Conservation (phyloP, 306 rosid species). For the Betula pendula region DNA sequence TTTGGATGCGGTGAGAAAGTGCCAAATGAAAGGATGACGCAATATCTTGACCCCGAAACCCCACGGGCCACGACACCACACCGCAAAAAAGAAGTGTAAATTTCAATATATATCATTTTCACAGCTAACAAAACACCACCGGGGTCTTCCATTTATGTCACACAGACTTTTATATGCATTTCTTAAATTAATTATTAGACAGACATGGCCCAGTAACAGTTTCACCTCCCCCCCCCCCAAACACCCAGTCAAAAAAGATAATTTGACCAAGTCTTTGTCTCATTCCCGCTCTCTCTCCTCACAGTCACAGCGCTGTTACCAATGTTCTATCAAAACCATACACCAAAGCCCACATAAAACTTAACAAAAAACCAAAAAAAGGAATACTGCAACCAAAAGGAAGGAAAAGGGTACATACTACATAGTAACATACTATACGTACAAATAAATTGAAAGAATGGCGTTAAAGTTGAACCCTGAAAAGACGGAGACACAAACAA, state of each 20-base stretch:
- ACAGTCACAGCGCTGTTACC: background rate
- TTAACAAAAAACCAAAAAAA: too few species aligned
- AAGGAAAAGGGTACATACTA: too few species aligned
- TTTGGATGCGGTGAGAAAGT: constrained; percentile 5
- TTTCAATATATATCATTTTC: background rate
- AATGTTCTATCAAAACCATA: background rate
- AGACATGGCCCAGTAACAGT: background rate
- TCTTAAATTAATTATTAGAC: background rate
- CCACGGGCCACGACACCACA: background rate
- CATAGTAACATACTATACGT: too few species aligned
- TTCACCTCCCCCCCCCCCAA: background rate
- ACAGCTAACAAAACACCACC: background rate
- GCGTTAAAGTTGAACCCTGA: too few species aligned
- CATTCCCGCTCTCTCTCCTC: background rate
- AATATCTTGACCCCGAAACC: background rate
- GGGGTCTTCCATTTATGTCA: background rate
- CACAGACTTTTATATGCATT: background rate
- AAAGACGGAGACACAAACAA: too few species aligned
- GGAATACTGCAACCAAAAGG: too few species aligned
- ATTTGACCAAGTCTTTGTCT: constrained; percentile 29
- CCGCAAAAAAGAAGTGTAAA: background rate
- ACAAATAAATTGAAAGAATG: too few species aligned
- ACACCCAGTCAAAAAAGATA: constrained; percentile 27
- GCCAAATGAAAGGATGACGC: constrained; percentile 29
- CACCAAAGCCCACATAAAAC: too few species aligned